These are phyloP conservation scores for Mycena venus DNA, from an alignment of 768 basidiomycete genomes.

Conservation along the genomic window DNA sequence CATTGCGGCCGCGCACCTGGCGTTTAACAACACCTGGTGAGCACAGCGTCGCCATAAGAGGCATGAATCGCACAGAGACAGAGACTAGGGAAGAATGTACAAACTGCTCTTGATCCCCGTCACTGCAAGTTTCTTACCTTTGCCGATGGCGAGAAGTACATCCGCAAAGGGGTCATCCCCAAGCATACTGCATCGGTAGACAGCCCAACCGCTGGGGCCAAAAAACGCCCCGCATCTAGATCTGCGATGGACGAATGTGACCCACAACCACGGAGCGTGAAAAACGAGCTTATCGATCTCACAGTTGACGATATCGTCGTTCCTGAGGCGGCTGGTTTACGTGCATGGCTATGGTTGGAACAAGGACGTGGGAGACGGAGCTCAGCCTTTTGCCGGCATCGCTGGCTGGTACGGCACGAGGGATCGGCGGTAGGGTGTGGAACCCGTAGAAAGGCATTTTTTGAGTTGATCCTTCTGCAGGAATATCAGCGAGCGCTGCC, in stretches of 20 bases:
- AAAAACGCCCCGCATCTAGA: slow-evolving; percentile 4
- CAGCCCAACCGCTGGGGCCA: not conserved
- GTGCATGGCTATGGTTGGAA: slow-evolving; percentile 8
- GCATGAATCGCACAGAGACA: not conserved
- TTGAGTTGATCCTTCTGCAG: not conserved
- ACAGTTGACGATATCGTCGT: not conserved
- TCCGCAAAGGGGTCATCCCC: not conserved
- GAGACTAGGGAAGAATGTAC: not conserved
- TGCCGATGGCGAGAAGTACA: not conserved
- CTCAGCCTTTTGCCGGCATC: not conserved
- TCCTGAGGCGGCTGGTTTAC: slow-evolving; percentile 1
- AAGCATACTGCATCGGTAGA: not conserved
- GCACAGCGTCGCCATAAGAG: not conserved
- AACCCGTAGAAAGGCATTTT: not conserved
- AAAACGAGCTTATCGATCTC: slow-evolving; percentile 4
- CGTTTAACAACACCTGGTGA: not conserved
- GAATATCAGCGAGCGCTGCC: slow-evolving; percentile 8
- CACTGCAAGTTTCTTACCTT: not conserved
- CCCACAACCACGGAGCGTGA: not conserved
- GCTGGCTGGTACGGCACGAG: not conserved
- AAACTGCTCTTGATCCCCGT: not conserved
- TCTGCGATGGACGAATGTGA: not conserved
- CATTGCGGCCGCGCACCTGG: not conserved
- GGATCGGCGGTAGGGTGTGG: not conserved
- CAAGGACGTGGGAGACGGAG: slow-evolving; percentile 1